phyloP scores from a whole-genome alignment of 2,329 filamentous ascomycete genomes.

The Neofusicoccum sp. region DNA sequence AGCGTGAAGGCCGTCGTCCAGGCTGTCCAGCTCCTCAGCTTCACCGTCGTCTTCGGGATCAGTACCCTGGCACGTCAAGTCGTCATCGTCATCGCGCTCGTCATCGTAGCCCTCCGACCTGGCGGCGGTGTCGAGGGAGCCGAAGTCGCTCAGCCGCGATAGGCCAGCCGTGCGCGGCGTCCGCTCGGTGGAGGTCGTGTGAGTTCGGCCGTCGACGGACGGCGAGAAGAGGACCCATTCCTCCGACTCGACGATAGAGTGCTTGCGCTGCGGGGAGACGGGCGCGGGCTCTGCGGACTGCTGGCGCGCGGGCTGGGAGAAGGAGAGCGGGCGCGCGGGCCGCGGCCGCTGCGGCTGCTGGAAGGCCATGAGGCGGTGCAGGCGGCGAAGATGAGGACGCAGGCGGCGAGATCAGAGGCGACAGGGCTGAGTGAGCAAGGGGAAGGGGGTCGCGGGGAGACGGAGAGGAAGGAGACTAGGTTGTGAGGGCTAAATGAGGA shows the following conservation, averaged over 20 bases:
- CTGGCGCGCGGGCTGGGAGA: slow-evolving; percentile 31
- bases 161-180: slow-evolving; percentile 68
- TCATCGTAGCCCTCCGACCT: slow-evolving; percentile 57
- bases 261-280: slow-evolving; percentile 44
- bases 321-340: slow-evolving; percentile 38
- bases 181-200: slow-evolving; percentile 65
- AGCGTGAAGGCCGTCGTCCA: slow-evolving; percentile 88
- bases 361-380: slow-evolving; percentile 37
- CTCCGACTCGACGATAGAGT: slow-evolving; percentile 69
- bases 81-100: slow-evolving; percentile 50
- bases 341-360: slow-evolving; percentile 42
- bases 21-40: slow-evolving; percentile 77
- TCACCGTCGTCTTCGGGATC: slow-evolving; percentile 63
- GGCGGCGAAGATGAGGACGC: background rate
- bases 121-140: slow-evolving; percentile 71
- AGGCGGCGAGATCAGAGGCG: background rate
- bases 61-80: slow-evolving; percentile 46
- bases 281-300: slow-evolving; percentile 21
- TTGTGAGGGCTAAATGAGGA: slow-evolving; percentile 3
- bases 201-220: slow-evolving; percentile 63
- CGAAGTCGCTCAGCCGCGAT: slow-evolving; percentile 78
- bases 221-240: slow-evolving; percentile 95
- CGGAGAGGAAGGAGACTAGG: background rate
- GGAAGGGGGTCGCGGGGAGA: background rate
- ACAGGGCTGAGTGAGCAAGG: background rate